phyloP scores from a whole-genome alignment of 1,284 basidiomycete genomes.

The Cutaneotrichosporon spelunceum region DNA sequence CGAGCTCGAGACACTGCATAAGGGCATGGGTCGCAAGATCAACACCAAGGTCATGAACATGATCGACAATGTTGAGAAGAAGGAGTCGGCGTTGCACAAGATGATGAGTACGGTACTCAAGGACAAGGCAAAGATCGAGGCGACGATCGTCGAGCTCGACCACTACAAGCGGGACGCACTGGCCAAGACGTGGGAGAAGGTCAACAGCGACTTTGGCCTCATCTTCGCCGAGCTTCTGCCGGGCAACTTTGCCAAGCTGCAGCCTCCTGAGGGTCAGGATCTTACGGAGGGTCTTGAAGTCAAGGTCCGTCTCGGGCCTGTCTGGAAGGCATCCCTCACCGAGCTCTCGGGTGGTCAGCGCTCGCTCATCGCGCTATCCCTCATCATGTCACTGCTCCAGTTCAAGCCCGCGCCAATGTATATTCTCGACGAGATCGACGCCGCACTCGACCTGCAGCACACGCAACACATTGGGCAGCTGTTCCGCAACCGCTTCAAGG shows the following conservation, averaged over 20 bases:
- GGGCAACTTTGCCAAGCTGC: constrained; percentile 92
- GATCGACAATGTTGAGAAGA: constrained; percentile 96
- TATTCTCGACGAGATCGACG: constrained; percentile 97
- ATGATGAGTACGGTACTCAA: constrained; percentile 86
- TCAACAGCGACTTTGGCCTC: constrained; percentile 89
- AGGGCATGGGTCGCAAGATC: constrained; percentile 88
- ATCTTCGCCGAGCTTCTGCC: constrained; percentile 96
- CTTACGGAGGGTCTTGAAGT: constrained; percentile 96
- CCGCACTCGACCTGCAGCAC: constrained; percentile 90
- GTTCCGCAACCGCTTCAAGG: constrained; percentile 95
- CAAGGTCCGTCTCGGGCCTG: constrained; percentile 87
- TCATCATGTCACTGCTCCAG: constrained; percentile 97
- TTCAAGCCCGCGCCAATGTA: constrained; percentile 99
- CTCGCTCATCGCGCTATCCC: constrained; percentile 90
- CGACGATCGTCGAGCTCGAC: constrained; percentile 90
- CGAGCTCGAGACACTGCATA: constrained; percentile 76
- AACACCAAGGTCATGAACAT: constrained; percentile 94
- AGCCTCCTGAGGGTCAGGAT: constrained; percentile 89
- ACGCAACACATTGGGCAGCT: constrained; percentile 96
- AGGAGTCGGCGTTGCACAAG: constrained; percentile 78
- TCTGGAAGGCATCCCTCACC: constrained; percentile 97
- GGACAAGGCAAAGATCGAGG: constrained; percentile 94
- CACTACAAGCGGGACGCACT: constrained; percentile 91
- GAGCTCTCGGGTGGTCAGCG: constrained; percentile 96
- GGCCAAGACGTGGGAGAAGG: constrained; percentile 92